A percentile compares a stretch with the other conserved stretches of the same genome.
Evolutionary conservation across 495 filamentous ascomycete genomes (phyloP).

Genomic region (Parathielavia appendiculata): DNA sequence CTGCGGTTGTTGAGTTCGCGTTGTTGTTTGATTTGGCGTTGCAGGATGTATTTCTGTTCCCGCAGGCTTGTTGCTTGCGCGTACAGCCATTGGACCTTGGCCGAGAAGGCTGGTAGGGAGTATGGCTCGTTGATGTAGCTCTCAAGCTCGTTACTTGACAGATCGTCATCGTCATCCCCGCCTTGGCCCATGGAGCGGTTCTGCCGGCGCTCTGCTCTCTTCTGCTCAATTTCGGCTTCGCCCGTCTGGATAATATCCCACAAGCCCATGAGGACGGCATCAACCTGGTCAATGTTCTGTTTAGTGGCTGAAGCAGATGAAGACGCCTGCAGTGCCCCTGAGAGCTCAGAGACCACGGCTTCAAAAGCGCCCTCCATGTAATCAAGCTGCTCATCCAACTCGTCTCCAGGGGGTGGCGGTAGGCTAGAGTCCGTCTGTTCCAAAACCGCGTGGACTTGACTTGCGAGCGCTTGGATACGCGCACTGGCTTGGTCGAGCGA

Average conservation of each 20-base stretch:
- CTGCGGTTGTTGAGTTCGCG: slow-evolving; percentile 72
- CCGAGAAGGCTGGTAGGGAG: slow-evolving; percentile 61
- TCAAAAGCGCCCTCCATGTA: slow-evolving; percentile 37
- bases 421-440: slow-evolving; percentile 23
- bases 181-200: slow-evolving; percentile 39
- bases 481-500: slow-evolving; percentile 24
- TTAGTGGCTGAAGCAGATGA: slow-evolving; percentile 26
- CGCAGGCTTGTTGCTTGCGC: slow-evolving; percentile 57
- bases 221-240: slow-evolving; percentile 53
- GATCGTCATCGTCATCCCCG: slow-evolving; percentile 43
- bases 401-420: slow-evolving; percentile 29
- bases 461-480: slow-evolving; percentile 31
- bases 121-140: slow-evolving; percentile 53
- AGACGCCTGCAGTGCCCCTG: slow-evolving; percentile 27
- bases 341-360: slow-evolving; percentile 32
- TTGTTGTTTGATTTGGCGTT: slow-evolving; percentile 87
- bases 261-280: slow-evolving; percentile 58
- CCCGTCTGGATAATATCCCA: slow-evolving; percentile 67
- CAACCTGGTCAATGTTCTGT: slow-evolving; percentile 49
- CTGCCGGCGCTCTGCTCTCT: slow-evolving; percentile 47
- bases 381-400: slow-evolving; percentile 37
- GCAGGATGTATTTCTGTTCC: slow-evolving; percentile 78
- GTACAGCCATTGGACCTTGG: slow-evolving; percentile 73
- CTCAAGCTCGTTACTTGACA: slow-evolving; percentile 46
- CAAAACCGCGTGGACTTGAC: slow-evolving; percentile 33